A percentile compares a stretch with the other conserved stretches of the same genome.
phyloP scores from a whole-genome alignment of 768 basidiomycete species.

The Trametes villosa region DNA sequence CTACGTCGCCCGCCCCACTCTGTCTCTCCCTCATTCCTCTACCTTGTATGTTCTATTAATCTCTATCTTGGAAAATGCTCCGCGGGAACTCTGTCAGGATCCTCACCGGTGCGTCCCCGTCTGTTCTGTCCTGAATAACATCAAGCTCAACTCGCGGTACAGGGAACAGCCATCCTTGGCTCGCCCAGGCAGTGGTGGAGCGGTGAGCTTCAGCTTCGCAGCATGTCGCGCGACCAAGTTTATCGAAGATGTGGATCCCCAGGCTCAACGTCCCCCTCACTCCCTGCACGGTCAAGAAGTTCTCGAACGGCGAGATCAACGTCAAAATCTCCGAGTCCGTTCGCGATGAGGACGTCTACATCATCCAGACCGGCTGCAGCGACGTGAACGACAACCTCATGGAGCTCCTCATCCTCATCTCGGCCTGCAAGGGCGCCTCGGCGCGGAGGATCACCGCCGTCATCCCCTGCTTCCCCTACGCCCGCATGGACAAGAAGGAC shows the following conservation, averaged over 20 bases:
- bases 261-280: slow-evolving; percentile 91
- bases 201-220: slow-evolving; percentile 76
- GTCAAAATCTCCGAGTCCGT: slow-evolving; percentile 95
- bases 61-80: slow-evolving; percentile 56
- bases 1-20: slow-evolving; percentile 3
- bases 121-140: not conserved
- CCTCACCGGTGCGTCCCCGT: slow-evolving; percentile 60
- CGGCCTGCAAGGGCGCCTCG: slow-evolving; percentile 96
- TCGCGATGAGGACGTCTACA: slow-evolving; percentile 98
- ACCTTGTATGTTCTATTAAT: slow-evolving; percentile 29
- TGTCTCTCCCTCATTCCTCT: slow-evolving; percentile 14
- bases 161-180: slow-evolving; percentile 99
- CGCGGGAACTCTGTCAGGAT: slow-evolving; percentile 83
- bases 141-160: slow-evolving; percentile 28
- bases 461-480: slow-evolving; percentile 97
- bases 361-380: slow-evolving; percentile 88
- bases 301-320: slow-evolving; percentile 94
- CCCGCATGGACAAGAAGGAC: slow-evolving; percentile 98
- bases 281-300: slow-evolving; percentile 84
- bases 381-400: slow-evolving; percentile 97
- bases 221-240: slow-evolving; percentile 47
- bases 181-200: slow-evolving; percentile 94
- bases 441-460: slow-evolving; percentile 96
- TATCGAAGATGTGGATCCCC: slow-evolving; percentile 40
- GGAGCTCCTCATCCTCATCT: slow-evolving; percentile 98